Base-by-base conservation (phyloP, 1,284 basidiomycete species). In the Irpex sp. region DNA sequence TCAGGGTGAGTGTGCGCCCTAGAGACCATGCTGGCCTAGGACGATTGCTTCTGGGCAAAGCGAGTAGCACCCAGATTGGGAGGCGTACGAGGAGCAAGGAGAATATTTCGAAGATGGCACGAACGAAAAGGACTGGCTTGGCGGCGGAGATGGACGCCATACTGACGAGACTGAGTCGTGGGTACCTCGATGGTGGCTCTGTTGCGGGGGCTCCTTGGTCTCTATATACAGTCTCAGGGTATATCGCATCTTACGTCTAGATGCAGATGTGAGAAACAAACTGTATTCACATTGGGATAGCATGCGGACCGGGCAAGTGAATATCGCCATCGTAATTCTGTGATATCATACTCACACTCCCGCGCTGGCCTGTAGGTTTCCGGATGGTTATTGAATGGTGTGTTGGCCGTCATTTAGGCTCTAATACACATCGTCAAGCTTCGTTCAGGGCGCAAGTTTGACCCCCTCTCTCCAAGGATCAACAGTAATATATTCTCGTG, bases 21-120 rank as follows among this genome's bases (percentile, higher is more conserved):
- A 62, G 17, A 2, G 61, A n/a, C 61, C 57, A 62, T 36, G 57
- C 37, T 15, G 48, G 47, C 17, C 57, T 52, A 2, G 61, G 61
- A 5, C 61, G 44, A 47, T 58, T 59, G 6, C 47, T 34, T 37
- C 36, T 54, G n/a, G 57, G 61, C 13, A 62, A 8, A n/a, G 57
- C 61, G 13, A 52, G 47, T 11, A 62, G 31, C 5, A 55, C 57
- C 44, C 44, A 57, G 47, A 62, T 31, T 54, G 34, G 61, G 26
- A 34, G 21, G 31, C 61, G 61, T 37, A 62, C n/a, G 37, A 62
- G 47, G 31, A 34, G 15, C 7, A 49, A 58, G 13, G 49, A 21
- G 4, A 62, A 36, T 19, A 15, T 11, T 5, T 56, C 54, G 17
- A 31, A 56, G 17, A 52, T 13, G 40, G 40, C 40, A 47, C 40